A percentile compares a stretch with the other conserved stretches of the same genome.
These are phyloP conservation scores for Suillus sp. DNA, from an alignment of 768 basidiomycete species.

Conservation along the genomic window DNA sequence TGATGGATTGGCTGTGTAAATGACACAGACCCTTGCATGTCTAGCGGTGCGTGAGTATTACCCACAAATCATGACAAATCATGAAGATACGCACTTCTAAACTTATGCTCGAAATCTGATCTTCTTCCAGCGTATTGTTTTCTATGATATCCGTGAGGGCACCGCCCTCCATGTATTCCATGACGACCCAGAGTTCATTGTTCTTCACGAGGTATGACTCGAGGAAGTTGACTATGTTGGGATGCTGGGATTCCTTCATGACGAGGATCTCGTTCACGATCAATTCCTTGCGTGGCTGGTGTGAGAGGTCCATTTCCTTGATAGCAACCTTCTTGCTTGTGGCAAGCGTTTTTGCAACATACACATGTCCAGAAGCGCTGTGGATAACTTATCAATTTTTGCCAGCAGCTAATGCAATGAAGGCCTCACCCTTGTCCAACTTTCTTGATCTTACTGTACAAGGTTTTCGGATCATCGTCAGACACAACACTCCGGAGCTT, in stretches of 20 bases:
- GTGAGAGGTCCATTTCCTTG: conserved; percentile 97
- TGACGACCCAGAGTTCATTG: conserved; percentile 94
- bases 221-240: conserved; percentile 95
- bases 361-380: conserved; percentile 97
- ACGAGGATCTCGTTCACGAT: conserved; percentile 98
- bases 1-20: conserved; percentile 90
- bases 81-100: conserved; percentile 67
- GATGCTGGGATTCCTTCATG: conserved; percentile 98
- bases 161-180: conserved; percentile 99
- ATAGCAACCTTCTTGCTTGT: conserved; percentile 91
- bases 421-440: conserved; percentile 92
- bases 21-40: conserved; percentile 96
- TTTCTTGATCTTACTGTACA: conserved; percentile 98
- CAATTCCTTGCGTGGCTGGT: conserved; percentile 95
- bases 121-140: conserved; percentile 92
- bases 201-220: conserved; percentile 88
- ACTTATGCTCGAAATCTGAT: conserved; percentile 91
- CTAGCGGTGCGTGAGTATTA: conserved; percentile 40
- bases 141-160: conserved; percentile 98
- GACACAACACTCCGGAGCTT: conserved; percentile 89
- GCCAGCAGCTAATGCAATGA: conserved; percentile 6
- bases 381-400: conserved; percentile 16
- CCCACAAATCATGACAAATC: neutral
- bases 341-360: conserved; percentile 88
- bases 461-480: conserved; percentile 79